A percentile compares a stretch with the other conserved stretches of the same genome.
Conservation (phyloP, 1,284 basidiomycete genomes). For the Leccinum pachyderme region DNA sequence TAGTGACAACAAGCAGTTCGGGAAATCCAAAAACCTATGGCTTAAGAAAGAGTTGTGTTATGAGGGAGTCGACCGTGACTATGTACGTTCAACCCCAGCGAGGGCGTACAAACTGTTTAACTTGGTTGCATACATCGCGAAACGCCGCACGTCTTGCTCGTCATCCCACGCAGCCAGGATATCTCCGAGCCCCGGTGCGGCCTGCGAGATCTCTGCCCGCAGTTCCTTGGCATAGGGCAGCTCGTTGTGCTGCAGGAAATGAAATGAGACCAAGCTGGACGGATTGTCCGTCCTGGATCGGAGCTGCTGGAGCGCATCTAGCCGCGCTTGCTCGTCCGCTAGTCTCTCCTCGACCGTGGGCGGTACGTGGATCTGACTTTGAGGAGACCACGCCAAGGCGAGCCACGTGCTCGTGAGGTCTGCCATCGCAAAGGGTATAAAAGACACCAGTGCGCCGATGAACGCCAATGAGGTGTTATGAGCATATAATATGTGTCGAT, state of each 20-base stretch:
- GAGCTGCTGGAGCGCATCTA: constrained; percentile 28
- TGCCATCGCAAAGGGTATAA: constrained; percentile 44
- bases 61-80: no score
- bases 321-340: constrained; percentile 35
- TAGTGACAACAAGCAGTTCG: no score
- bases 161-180: constrained; percentile 41
- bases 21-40: no score
- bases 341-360: constrained; percentile 32
- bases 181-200: constrained; percentile 30
- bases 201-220: constrained; percentile 34
- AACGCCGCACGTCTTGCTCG: constrained; percentile 33
- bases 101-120: constrained; percentile 32
- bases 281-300: constrained; percentile 33
- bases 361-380: constrained; percentile 30
- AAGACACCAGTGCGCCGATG: constrained; percentile 38
- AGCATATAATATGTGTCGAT: constrained; percentile 45
- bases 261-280: constrained; percentile 39
- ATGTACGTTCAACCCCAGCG: not conserved
- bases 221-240: constrained; percentile 36
- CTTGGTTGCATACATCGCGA: constrained; percentile 41
- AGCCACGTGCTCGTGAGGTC: constrained; percentile 46
- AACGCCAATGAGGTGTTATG: constrained; percentile 45
- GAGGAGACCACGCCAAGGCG: constrained; percentile 35
- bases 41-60: no score
- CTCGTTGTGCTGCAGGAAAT: constrained; percentile 37